Percentiles rank a stretch among this genome's conserved stretches.
phyloP scores from a whole-genome alignment of 306 rosid genomes.

The Malus sylvestris region DNA sequence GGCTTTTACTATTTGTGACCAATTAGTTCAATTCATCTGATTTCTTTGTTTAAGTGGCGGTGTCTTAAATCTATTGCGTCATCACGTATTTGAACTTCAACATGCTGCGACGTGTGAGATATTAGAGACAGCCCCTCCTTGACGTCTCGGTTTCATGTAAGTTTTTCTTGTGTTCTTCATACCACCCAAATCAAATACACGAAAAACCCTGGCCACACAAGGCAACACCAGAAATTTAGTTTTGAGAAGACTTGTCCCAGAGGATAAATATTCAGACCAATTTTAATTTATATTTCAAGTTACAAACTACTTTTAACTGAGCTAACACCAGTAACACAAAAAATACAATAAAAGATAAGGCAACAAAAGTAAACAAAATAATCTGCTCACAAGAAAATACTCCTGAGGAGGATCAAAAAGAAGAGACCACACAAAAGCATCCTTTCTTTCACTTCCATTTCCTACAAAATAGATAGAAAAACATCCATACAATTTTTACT shows the following conservation, averaged over 20 bases:
- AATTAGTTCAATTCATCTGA: neutral
- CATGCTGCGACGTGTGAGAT: neutral
- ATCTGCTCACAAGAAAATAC: constrained; percentile 10
- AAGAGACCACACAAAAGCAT: constrained; percentile 1
- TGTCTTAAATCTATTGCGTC: too few species aligned
- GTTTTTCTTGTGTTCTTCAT: neutral
- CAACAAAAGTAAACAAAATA: constrained; percentile 51
- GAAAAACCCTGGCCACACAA: too few species aligned
- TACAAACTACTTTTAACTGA: neutral
- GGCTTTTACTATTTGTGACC: neutral
- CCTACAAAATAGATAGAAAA: neutral
- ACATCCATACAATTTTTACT: constrained; percentile 2
- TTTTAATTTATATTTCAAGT: neutral
- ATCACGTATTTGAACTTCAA: too few species aligned
- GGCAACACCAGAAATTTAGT: too few species aligned
- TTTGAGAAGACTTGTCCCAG: neutral
- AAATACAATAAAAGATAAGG: constrained; percentile 16
- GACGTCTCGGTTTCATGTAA: too few species aligned
- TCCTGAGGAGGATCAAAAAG: neutral
- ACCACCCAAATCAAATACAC: neutral
- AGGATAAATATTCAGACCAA: constrained; percentile 4
- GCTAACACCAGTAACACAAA: neutral
- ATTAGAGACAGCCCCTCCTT: too few species aligned
- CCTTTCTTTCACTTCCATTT: neutral
- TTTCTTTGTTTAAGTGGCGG: neutral